Evolutionary conservation across 208 protist species (phyloP).

Genomic region (Endotrypanum monterogeii): DNA sequence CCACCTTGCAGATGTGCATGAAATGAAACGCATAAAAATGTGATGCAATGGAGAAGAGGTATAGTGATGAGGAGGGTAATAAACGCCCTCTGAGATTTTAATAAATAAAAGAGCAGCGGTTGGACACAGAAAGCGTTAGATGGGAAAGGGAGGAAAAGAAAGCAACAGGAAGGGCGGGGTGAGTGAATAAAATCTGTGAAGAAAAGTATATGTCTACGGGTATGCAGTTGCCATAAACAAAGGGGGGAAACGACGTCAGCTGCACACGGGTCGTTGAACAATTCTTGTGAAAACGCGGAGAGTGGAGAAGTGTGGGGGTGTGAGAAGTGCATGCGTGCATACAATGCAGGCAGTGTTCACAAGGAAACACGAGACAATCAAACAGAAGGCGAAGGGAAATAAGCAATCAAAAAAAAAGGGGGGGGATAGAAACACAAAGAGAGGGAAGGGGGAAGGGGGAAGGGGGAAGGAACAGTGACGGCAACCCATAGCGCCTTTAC

Average conservation of each 20-base stretch:
- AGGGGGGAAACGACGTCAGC: background rate
- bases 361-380: no score
- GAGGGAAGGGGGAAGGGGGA: background rate
- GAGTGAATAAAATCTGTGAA: slow-evolving; percentile 9
- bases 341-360: no score
- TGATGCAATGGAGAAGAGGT: background rate
- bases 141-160: background rate
- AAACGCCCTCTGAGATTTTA: background rate
- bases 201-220: slow-evolving; percentile 9
- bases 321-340: background rate
- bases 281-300: background rate
- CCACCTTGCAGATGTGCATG: background rate
- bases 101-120: background rate
- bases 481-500: no score
- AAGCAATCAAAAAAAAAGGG: background rate
- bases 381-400: slow-evolving; percentile 6
- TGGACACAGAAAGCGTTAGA: background rate
- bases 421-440: background rate
- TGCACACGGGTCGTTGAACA: background rate
- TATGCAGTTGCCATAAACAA: slow-evolving; percentile 1
- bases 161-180: background rate
- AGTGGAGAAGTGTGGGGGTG: background rate
- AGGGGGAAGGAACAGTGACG: no score
- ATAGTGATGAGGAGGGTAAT: background rate
- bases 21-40: background rate